Evolutionary conservation across 2,329 filamentous ascomycete genomes (phyloP).

Genomic region (Pseudocercospora fijiensis): DNA sequence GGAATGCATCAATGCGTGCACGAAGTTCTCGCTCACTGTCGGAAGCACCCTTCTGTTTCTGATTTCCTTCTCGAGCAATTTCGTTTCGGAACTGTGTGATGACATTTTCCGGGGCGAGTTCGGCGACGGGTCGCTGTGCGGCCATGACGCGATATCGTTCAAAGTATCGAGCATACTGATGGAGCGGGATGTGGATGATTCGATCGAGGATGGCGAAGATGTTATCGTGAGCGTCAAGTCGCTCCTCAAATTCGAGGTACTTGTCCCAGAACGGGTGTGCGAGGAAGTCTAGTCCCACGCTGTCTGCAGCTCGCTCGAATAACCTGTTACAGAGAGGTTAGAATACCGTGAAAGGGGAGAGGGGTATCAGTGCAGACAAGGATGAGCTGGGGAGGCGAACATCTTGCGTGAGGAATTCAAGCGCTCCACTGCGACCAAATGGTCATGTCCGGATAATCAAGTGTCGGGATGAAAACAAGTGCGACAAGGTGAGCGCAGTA

Average conservation of each 20-base stretch:
- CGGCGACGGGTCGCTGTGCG: slow-evolving; percentile 67
- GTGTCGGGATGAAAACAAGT: slow-evolving; percentile 18
- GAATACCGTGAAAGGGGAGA: slow-evolving; percentile 29
- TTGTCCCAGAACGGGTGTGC: slow-evolving; percentile 99
- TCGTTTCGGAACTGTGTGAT: slow-evolving; percentile 70
- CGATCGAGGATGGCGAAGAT: slow-evolving; percentile 82
- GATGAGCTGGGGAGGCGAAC: slow-evolving; percentile 35
- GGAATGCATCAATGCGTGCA: slow-evolving; percentile 73
- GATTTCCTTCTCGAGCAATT: slow-evolving; percentile 62
- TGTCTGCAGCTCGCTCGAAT: slow-evolving; percentile 83
- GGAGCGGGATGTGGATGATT: slow-evolving; percentile 86
- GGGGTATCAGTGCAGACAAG: slow-evolving; percentile 35
- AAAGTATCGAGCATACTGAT: slow-evolving; percentile 93
- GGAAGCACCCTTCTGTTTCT: slow-evolving; percentile 66
- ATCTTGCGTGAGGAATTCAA: slow-evolving; percentile 26
- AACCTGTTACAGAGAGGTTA: slow-evolving; percentile 60
- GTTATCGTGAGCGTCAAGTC: slow-evolving; percentile 76
- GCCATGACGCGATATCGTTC: slow-evolving; percentile 81
- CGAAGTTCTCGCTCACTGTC: slow-evolving; percentile 84
- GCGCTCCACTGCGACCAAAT: slow-evolving; percentile 15
- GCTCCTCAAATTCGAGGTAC: slow-evolving; percentile 95
- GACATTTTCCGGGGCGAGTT: slow-evolving; percentile 68
- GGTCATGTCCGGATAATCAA: slow-evolving; percentile 16
- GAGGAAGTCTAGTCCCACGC: slow-evolving; percentile 88
- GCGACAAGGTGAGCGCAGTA: slow-evolving; percentile 18